phyloP scores from a whole-genome alignment of 441 rosid species.

The Eutrema salsugineum region DNA sequence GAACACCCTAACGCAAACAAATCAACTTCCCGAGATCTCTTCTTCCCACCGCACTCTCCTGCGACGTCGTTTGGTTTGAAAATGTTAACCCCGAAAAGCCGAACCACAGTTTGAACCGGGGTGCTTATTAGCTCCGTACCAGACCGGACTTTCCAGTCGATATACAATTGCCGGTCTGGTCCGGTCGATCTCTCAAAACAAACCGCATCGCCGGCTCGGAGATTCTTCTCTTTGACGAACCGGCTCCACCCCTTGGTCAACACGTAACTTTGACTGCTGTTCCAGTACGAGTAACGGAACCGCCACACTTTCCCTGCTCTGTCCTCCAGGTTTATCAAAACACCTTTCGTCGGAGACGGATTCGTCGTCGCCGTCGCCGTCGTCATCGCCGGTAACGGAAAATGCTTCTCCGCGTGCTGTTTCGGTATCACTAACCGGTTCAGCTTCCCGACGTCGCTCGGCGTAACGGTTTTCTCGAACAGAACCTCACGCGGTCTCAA shows the following conservation, averaged over 20 bases:
- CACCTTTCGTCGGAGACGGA: slow-evolving; percentile 45
- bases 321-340: slow-evolving; percentile 33
- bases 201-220: slow-evolving; percentile 76
- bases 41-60: slow-evolving; percentile 43
- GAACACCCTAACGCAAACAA: slow-evolving; percentile 45
- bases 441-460: slow-evolving; percentile 88
- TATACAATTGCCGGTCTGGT: slow-evolving; percentile 60
- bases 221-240: slow-evolving; percentile 75
- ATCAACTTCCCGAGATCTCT: slow-evolving; percentile 52
- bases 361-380: not conserved
- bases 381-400: slow-evolving; percentile 42
- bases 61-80: slow-evolving; percentile 33
- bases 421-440: slow-evolving; percentile 86
- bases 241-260: slow-evolving; percentile 92
- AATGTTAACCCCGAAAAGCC: slow-evolving; percentile 85
- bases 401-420: slow-evolving; percentile 87
- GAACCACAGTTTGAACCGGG: slow-evolving; percentile 30
- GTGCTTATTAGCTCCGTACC: not conserved
- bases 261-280: slow-evolving; percentile 89
- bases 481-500: slow-evolving; percentile 59
- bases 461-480: slow-evolving; percentile 80
- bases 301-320: slow-evolving; percentile 81
- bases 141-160: slow-evolving; percentile 55
- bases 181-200: slow-evolving; percentile 71
- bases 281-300: slow-evolving; percentile 90